Percentiles rank a stretch among this genome's conserved stretches.
phyloP scores from a whole-genome alignment of 371 early-diverging fungal genomes.

The Apophysomyces ossiformis region DNA sequence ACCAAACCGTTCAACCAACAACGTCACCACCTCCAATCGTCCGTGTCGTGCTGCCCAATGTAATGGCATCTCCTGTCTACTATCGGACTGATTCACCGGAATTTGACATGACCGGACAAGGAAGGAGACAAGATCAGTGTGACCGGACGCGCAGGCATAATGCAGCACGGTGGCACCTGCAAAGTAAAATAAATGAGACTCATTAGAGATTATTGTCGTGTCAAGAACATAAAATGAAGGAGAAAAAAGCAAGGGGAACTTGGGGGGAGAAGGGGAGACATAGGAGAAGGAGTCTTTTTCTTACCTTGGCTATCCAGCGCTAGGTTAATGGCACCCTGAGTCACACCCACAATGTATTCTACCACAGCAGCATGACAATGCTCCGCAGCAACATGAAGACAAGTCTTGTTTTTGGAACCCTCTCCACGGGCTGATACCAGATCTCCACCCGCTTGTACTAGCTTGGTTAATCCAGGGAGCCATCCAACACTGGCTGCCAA shows the following conservation, averaged over 20 bases:
- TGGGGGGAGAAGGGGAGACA: neutral
- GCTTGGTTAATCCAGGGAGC: slow-evolving; percentile 40
- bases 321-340: slow-evolving; percentile 41
- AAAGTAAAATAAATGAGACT: neutral
- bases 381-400: slow-evolving; percentile 48
- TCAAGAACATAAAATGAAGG: neutral
- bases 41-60: slow-evolving; percentile 53
- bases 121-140: slow-evolving; percentile 43
- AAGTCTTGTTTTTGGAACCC: slow-evolving; percentile 42
- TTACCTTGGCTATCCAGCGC: slow-evolving; percentile 44
- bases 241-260: neutral
- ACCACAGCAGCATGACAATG: slow-evolving; percentile 42
- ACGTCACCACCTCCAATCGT: slow-evolving; percentile 42
- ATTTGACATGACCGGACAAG: slow-evolving; percentile 40
- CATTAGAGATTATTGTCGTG: neutral
- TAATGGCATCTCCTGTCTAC: slow-evolving; percentile 40
- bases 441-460: slow-evolving; percentile 49
- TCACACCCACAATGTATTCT: slow-evolving; percentile 42
- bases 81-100: slow-evolving; percentile 35
- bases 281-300: neutral
- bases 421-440: slow-evolving; percentile 44
- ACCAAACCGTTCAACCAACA: slow-evolving; percentile 46
- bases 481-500: slow-evolving; percentile 50
- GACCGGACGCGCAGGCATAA: slow-evolving; percentile 52
- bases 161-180: slow-evolving; percentile 50